These are phyloP conservation scores for Pseudocercospora macadamiae DNA, from an alignment of 2,329 filamentous ascomycete genomes.

Conservation along the genomic window DNA sequence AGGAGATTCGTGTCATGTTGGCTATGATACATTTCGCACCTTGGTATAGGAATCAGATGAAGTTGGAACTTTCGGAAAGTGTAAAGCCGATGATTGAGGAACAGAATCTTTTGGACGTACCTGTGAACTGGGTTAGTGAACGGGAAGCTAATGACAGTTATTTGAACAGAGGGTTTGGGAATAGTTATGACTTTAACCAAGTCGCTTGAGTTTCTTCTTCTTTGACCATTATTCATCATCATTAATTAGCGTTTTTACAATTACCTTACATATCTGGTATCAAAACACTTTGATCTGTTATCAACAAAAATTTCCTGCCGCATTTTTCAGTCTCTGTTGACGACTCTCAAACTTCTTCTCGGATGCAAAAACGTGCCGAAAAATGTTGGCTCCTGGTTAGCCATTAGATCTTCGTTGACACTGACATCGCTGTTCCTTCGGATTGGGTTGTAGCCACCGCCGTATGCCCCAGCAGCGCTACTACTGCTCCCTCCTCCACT, in stretches of 20 bases:
- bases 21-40: slow-evolving; percentile 55
- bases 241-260: too few relatives aligned
- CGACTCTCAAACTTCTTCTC: slow-evolving; percentile 58
- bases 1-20: slow-evolving; percentile 37
- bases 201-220: background rate
- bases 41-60: slow-evolving; percentile 60
- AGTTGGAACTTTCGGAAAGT: slow-evolving; percentile 57
- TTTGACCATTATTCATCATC: background rate
- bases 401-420: slow-evolving; percentile 64
- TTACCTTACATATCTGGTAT: too few relatives aligned
- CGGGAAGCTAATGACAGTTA: slow-evolving; percentile 53
- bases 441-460: slow-evolving; percentile 32
- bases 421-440: slow-evolving; percentile 50
- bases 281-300: too few relatives aligned
- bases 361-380: slow-evolving; percentile 51
- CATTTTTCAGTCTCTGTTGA: slow-evolving; percentile 26
- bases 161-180: slow-evolving; percentile 61
- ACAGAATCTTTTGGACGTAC: slow-evolving; percentile 51
- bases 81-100: slow-evolving; percentile 50
- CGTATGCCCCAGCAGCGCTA: too few relatives aligned
- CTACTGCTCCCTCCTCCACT: slow-evolving; percentile 31
- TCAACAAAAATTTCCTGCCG: slow-evolving; percentile 5
- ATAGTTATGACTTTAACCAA: slow-evolving; percentile 65
- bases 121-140: slow-evolving; percentile 53
- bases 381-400: slow-evolving; percentile 70